Evolutionary conservation across 1,284 basidiomycete genomes (phyloP).

Genomic region (Volvariella volvacea): DNA sequence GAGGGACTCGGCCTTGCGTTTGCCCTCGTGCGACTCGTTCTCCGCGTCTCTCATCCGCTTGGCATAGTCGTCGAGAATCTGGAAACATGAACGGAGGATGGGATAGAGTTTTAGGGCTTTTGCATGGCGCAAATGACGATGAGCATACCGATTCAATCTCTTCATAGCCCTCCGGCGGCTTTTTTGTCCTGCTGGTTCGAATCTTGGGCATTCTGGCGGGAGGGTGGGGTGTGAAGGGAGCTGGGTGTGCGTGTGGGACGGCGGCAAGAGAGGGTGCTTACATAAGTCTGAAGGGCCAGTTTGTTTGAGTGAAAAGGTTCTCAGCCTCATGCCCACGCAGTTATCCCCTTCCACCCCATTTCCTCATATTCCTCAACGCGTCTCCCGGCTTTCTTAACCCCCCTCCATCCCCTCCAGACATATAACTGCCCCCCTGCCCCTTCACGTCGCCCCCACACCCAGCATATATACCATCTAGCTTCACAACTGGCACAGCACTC

Average conservation of each 20-base stretch:
- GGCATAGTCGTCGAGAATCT: slow-evolving; percentile 92
- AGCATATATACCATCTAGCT: not conserved
- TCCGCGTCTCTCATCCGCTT: slow-evolving; percentile 98
- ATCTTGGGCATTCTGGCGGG: slow-evolving; percentile 81
- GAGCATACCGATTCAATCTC: slow-evolving; percentile 77
- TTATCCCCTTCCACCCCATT: slow-evolving; percentile 3
- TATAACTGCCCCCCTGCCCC: not conserved
- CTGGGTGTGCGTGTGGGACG: slow-evolving; percentile 3
- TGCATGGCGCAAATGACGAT: not conserved
- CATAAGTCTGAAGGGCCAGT: slow-evolving; percentile 1
- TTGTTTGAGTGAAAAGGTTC: not conserved
- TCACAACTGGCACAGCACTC: not conserved
- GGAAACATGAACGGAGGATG: slow-evolving; percentile 4
- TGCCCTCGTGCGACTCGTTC: slow-evolving; percentile 96
- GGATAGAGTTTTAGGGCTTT: slow-evolving; percentile 1
- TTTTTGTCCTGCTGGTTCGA: slow-evolving; percentile 89
- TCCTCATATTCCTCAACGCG: not conserved
- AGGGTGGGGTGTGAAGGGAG: slow-evolving; percentile 9
- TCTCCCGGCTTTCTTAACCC: not conserved
- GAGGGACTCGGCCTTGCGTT: slow-evolving; percentile 93
- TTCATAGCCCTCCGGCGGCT: slow-evolving; percentile 95
- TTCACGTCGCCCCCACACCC: not conserved
- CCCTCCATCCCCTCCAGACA: too few relatives aligned
- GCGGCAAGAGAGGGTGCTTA: slow-evolving; percentile 1
- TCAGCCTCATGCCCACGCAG: slow-evolving; percentile 1